These are phyloP conservation scores for Fusarium tricinctum DNA, from an alignment of 2,329 filamentous ascomycete species.

Conservation along the genomic window DNA sequence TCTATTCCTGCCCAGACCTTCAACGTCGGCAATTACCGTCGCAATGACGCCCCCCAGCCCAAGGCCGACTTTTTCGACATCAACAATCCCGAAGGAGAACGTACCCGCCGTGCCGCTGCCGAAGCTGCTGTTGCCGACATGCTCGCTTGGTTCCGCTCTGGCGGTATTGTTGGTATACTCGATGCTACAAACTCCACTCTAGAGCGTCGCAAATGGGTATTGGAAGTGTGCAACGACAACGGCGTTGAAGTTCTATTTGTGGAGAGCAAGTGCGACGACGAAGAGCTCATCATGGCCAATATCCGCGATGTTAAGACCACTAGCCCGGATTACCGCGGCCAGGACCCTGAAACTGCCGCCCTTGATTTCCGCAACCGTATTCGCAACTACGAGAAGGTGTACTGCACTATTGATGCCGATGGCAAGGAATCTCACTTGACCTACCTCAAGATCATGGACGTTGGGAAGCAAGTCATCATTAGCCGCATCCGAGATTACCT, in stretches of 20 bases:
- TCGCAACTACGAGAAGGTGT: slow-evolving; percentile 96
- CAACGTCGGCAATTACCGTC: slow-evolving; percentile 97
- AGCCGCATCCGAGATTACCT: slow-evolving; percentile 98
- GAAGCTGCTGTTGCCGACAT: slow-evolving; percentile 94
- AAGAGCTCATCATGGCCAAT: slow-evolving; percentile 97
- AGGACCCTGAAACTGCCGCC: slow-evolving; percentile 92
- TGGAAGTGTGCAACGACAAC: slow-evolving; percentile 80
- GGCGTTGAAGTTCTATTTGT: slow-evolving; percentile 94
- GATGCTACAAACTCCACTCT: slow-evolving; percentile 98
- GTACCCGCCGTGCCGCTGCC: slow-evolving; percentile 86
- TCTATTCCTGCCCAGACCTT: slow-evolving; percentile 94
- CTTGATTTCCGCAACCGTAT: slow-evolving; percentile 95
- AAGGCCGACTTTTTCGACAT: slow-evolving; percentile 96
- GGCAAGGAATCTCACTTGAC: slow-evolving; percentile 86
- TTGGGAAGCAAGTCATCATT: slow-evolving; percentile 96
- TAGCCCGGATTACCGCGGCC: slow-evolving; percentile 92
- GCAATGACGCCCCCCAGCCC: slow-evolving; percentile 89
- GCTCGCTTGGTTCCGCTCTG: slow-evolving; percentile 88
- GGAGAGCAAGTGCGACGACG: slow-evolving; percentile 96
- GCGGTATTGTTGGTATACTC: slow-evolving; percentile 90
- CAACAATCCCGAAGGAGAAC: slow-evolving; percentile 89
- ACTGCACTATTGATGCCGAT: slow-evolving; percentile 88
- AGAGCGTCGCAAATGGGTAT: slow-evolving; percentile 88
- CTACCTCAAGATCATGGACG: slow-evolving; percentile 97
- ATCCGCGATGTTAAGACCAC: slow-evolving; percentile 98